Conservation (phyloP, 1,284 basidiomycete species). For the Flammula alnicola region DNA sequence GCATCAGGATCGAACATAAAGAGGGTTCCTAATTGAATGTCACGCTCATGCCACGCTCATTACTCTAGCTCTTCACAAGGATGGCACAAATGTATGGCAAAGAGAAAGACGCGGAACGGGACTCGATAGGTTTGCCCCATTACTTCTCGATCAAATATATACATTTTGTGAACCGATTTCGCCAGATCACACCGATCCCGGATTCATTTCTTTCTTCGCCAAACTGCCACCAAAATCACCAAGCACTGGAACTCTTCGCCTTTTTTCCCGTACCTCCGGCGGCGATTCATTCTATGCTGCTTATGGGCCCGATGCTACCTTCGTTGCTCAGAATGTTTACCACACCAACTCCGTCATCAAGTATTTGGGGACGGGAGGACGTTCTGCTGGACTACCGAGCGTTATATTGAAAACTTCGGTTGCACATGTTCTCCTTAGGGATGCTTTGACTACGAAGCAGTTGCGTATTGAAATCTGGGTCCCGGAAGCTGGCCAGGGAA, state of each 20-base stretch:
- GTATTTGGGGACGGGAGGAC: constrained; percentile 71
- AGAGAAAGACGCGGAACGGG: constrained; percentile 61
- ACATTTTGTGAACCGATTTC: neutral
- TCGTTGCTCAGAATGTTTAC: constrained; percentile 86
- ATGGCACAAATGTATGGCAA: constrained; percentile 73
- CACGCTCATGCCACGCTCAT: no score
- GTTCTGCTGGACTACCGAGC: constrained; percentile 66
- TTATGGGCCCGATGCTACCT: constrained; percentile 89
- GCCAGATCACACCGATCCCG: constrained; percentile 71
- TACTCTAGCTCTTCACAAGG: neutral
- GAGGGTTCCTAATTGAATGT: no score
- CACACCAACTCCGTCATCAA: constrained; percentile 88
- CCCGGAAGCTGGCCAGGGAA: constrained; percentile 74
- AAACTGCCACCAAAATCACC: constrained; percentile 71
- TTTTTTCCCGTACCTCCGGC: constrained; percentile 71
- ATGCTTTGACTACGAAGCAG: constrained; percentile 90
- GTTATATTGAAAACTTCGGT: constrained; percentile 82
- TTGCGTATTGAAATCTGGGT: constrained; percentile 94
- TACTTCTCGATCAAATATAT: neutral
- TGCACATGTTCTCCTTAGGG: constrained; percentile 88
- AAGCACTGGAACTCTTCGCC: constrained; percentile 74
- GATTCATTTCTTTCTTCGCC: constrained; percentile 78
- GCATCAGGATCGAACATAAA: no score
- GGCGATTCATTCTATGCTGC: constrained; percentile 83
- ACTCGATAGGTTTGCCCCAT: constrained; percentile 37